Evolutionary conservation across 2,329 filamentous ascomycete species (phyloP).

Genomic region (Thielaviopsis musarum): DNA sequence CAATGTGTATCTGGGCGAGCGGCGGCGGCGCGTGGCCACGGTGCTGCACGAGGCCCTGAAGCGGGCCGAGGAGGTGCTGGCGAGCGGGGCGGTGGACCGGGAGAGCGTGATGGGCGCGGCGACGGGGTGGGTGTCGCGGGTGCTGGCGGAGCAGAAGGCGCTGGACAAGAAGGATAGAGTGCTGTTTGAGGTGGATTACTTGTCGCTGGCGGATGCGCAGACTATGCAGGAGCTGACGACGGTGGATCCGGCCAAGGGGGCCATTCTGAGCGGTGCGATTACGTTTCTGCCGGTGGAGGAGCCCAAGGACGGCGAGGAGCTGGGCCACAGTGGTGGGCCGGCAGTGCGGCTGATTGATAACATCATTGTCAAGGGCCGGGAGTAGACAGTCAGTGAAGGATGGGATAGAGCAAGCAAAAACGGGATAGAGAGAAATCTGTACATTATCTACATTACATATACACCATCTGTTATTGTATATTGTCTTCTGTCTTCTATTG

Average conservation of each 20-base stretch:
- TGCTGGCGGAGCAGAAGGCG: conserved; percentile 43
- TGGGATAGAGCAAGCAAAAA: background rate
- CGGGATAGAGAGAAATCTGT: too few relatives aligned
- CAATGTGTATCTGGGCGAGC: conserved; percentile 76
- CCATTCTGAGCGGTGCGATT: conserved; percentile 75
- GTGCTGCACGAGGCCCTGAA: conserved; percentile 54
- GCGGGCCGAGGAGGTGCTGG: conserved; percentile 45
- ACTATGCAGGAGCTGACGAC: conserved; percentile 61
- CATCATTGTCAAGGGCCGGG: conserved; percentile 45
- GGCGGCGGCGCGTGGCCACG: conserved; percentile 54
- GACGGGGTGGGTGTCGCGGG: conserved; percentile 36
- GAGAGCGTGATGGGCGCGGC: conserved; percentile 58
- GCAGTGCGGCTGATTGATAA: conserved; percentile 87
- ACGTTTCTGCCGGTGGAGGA: conserved; percentile 74
- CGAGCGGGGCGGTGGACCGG: conserved; percentile 33
- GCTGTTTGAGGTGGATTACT: conserved; percentile 73
- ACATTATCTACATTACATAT: background rate
- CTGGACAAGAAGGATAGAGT: conserved; percentile 45
- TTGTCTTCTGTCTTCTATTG: background rate
- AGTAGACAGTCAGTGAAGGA: background rate
- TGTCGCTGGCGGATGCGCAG: conserved; percentile 75
- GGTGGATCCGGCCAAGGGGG: conserved; percentile 55
- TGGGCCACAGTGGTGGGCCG: conserved; percentile 56
- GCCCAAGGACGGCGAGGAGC: conserved; percentile 51
- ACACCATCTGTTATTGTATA: background rate